These are phyloP conservation scores for Botryotinia globosa DNA, from an alignment of 2,329 filamentous ascomycete genomes.

Conservation along the genomic window DNA sequence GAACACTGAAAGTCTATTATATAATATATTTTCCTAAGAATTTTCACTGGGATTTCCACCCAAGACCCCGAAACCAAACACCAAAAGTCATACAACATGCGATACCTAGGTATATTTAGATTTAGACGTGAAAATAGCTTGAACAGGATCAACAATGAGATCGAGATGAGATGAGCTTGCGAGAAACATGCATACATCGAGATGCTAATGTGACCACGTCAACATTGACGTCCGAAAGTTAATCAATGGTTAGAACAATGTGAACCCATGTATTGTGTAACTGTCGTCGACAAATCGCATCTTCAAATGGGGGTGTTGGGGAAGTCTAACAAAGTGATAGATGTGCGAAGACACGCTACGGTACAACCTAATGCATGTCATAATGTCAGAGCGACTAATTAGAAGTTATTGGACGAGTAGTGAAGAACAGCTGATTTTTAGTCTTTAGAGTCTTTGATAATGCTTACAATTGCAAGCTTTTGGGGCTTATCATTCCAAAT, in stretches of 20 bases:
- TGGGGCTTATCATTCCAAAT: not conserved
- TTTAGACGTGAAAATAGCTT: not conserved
- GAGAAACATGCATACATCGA: not conserved
- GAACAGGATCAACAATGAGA: not conserved
- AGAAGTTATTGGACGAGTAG: not conserved
- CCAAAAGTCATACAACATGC: not conserved
- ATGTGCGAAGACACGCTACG: not conserved
- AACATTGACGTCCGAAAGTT: not conserved
- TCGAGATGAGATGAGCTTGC: not conserved
- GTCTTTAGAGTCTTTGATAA: not conserved
- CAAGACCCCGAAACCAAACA: not conserved
- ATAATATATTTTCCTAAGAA: not conserved
- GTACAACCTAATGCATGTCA: not conserved
- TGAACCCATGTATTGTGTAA: constrained; percentile 3
- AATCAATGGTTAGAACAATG: not conserved
- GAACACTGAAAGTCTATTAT: not conserved
- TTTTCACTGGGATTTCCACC: not conserved
- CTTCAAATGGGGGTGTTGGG: not conserved
- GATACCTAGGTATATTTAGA: not conserved
- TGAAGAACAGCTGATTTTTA: not conserved
- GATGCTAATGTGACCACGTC: not conserved
- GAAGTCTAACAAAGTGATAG: not conserved
- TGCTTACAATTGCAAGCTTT: not conserved
- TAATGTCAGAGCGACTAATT: not conserved
- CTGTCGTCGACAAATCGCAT: constrained; percentile 3